Evolutionary conservation across 164 flowering plant genomes (phyloP).

Genomic region (Houttuynia cordata): DNA sequence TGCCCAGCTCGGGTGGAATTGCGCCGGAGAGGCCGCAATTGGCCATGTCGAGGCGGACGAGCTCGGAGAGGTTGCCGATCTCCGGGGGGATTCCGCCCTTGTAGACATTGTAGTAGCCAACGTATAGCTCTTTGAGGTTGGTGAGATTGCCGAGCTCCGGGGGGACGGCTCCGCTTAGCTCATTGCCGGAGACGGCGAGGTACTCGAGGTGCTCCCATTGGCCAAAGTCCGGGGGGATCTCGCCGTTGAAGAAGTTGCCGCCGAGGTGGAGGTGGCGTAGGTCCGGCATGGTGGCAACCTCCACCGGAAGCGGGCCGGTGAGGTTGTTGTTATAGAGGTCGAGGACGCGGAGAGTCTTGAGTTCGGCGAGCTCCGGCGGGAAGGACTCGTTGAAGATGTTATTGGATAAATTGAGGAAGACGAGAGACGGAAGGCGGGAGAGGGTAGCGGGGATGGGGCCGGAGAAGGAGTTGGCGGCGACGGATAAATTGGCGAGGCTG

Average conservation of each 20-base stretch:
- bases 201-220: conserved; percentile 51
- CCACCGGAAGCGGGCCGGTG: conserved; percentile 52
- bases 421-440: conserved; percentile 33
- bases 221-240: conserved; percentile 65
- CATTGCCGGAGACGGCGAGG: conserved; percentile 86
- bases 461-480: conserved; percentile 42
- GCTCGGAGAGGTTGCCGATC: conserved; percentile 53
- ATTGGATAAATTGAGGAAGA: conserved; percentile 61
- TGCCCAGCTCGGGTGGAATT: conserved; percentile 67
- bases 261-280: conserved; percentile 74
- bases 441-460: conserved; percentile 56
- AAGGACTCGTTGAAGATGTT: conserved; percentile 54
- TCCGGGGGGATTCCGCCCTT: conserved; percentile 68
- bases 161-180: conserved; percentile 59
- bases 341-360: conserved; percentile 34
- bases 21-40: conserved; percentile 68
- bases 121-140: conserved; percentile 49
- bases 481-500: conserved; percentile 38
- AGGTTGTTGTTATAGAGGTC: conserved; percentile 86
- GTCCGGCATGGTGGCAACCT: conserved; percentile 25
- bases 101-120: conserved; percentile 71
- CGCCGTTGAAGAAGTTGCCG: conserved; percentile 73
- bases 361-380: conserved; percentile 32
- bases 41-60: conserved; percentile 73
- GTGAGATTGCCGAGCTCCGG: conserved; percentile 69